These are phyloP conservation scores for Apiospora arundinis DNA, from an alignment of 2,329 filamentous ascomycete genomes.

Conservation along the genomic window DNA sequence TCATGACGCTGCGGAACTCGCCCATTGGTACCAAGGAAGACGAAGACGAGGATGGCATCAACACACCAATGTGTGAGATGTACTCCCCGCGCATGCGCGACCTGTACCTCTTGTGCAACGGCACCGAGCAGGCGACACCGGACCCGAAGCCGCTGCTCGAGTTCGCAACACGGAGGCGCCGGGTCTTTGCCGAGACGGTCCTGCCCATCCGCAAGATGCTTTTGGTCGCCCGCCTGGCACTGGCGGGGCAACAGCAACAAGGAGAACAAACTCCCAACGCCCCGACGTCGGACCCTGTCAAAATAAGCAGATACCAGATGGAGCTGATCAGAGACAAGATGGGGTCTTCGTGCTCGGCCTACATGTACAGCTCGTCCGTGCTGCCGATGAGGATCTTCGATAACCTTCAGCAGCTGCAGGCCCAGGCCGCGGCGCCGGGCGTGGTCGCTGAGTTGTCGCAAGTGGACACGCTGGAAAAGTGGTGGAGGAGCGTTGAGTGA, in stretches of 20 bases:
- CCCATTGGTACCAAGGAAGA: slow-evolving; percentile 23
- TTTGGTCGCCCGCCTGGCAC: slow-evolving; percentile 33
- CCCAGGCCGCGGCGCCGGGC: slow-evolving; percentile 30
- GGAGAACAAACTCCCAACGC: slow-evolving; percentile 22
- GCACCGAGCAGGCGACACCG: slow-evolving; percentile 18
- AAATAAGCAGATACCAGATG: background rate
- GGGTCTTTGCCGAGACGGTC: slow-evolving; percentile 43
- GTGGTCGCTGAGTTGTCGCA: slow-evolving; percentile 27
- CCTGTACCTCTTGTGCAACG: slow-evolving; percentile 38
- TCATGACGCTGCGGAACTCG: slow-evolving; percentile 38
- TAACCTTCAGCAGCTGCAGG: slow-evolving; percentile 35
- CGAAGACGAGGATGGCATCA: slow-evolving; percentile 20
- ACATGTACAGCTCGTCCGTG: background rate
- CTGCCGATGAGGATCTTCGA: background rate
- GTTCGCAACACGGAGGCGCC: slow-evolving; percentile 35
- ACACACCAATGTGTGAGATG: slow-evolving; percentile 42
- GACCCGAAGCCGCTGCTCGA: slow-evolving; percentile 34
- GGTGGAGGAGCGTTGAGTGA: slow-evolving; percentile 45
- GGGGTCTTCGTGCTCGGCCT: no score
- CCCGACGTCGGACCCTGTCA: background rate
- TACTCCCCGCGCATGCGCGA: slow-evolving; percentile 46
- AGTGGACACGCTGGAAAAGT: slow-evolving; percentile 40
- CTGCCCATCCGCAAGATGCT: slow-evolving; percentile 37
- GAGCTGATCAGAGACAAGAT: background rate
- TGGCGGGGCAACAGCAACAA: slow-evolving; percentile 20